Percentiles rank a stretch among this genome's conserved stretches.
These are phyloP conservation scores for Fusarium cyanostomum DNA, from an alignment of 2,329 filamentous ascomycete genomes.

Conservation along the genomic window DNA sequence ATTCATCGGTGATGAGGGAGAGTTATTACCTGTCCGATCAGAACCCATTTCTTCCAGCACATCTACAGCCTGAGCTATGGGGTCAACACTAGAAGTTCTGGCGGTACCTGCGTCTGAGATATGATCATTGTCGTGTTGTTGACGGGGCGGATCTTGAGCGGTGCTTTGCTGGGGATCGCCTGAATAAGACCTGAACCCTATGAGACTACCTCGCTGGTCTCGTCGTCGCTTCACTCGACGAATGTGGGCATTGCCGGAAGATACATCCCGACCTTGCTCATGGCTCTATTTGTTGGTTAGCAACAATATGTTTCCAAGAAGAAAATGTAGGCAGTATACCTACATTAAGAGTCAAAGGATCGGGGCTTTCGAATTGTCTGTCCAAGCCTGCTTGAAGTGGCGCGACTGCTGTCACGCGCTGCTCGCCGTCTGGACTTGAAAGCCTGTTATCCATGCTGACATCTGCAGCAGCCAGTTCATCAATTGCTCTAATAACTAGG, in stretches of 20 bases:
- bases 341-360: conserved; percentile 13
- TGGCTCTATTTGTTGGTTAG: not conserved
- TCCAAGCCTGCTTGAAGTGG: accelerated
- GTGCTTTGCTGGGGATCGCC: not conserved
- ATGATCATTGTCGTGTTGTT: not conserved
- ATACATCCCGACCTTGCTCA: not conserved
- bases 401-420: accelerated
- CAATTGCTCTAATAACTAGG: not conserved
- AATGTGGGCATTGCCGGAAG: accelerated
- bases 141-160: not conserved
- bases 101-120: too few species aligned
- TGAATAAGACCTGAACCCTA: not conserved
- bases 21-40: not conserved
- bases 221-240: not conserved
- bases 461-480: not conserved
- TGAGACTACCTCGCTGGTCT: not conserved
- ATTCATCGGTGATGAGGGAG: not conserved
- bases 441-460: not conserved
- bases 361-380: not conserved
- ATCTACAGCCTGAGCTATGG: not conserved
- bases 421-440: accelerated
- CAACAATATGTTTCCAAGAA: not conserved
- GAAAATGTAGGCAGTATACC: not conserved
- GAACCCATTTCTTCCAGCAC: not conserved
- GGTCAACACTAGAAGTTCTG: not conserved